A percentile compares a stretch with the other conserved stretches of the same genome.
phyloP scores from a whole-genome alignment of 2,329 filamentous ascomycete species.

The Clarireedia homoeocarpa region DNA sequence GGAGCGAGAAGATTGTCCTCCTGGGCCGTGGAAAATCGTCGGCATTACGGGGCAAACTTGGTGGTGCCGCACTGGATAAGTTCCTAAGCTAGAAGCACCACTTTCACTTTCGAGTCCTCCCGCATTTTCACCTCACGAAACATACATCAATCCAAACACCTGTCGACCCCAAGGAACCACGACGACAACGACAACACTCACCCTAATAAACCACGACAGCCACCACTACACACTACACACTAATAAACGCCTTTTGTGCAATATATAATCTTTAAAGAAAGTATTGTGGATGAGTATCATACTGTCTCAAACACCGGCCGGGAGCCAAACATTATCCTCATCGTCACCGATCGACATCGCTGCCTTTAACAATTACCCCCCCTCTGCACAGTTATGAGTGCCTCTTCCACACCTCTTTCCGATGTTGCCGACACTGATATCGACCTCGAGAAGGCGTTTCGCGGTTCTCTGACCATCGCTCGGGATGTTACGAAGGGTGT shows the following conservation, averaged over 20 bases:
- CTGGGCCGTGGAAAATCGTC: not conserved
- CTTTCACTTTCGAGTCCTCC: not conserved
- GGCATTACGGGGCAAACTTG: not conserved
- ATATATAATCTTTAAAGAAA: not conserved
- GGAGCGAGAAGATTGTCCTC: not conserved
- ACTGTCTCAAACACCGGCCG: not conserved
- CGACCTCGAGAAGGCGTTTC: conserved; percentile 10
- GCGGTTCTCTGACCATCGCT: not conserved
- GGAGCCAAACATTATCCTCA: not conserved
- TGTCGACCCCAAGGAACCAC: not conserved
- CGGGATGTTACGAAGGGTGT: conserved; percentile 5
- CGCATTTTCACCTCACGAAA: not conserved
- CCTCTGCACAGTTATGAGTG: conserved; percentile 1
- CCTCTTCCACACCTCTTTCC: not conserved
- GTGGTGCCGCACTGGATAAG: not conserved
- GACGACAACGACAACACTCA: not conserved
- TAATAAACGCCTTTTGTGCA: not conserved
- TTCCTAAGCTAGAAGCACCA: not conserved
- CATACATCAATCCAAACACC: not conserved
- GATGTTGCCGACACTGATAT: not conserved
- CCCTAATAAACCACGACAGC: not conserved
- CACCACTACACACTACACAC: not conserved
- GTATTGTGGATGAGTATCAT: not conserved
- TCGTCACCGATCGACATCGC: not conserved
- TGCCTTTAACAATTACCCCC: not conserved